Evolutionary conservation across 148 eudicot species (phyloP), one percentile per base, ranked within the genome.

Genomic region (Silene conica): DNA sequence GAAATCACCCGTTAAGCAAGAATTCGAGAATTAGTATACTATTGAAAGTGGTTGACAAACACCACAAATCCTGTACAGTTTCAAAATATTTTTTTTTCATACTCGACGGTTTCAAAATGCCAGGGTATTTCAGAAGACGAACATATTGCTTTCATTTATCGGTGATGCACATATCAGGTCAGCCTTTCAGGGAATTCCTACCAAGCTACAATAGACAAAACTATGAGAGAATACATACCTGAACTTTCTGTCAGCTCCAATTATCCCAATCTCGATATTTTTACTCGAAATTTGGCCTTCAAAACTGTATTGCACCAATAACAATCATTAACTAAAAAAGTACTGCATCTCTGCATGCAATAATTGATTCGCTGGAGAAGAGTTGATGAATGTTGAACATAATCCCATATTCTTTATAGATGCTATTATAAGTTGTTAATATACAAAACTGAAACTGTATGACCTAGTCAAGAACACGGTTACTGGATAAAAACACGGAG

Each of bases 251-350:
- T 93, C 94, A 64, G 76, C 55, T 20, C 94, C 92, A 71, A 91
- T 93, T 3, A 93, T 87, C 67, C 97, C 98, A 81, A 93, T 93
- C 86, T 93, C 98, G 28, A 93, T 93, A 71, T 93, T 93, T 78
- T 93, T 93, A 52, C 87, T 85, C 5, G 92, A 87, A 67, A 93
- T 90, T 78, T 93, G 94, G 76, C 98, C 97, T 86, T 93, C 98
- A 79, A 93, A 93, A 71, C 98, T 89, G 83, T 34, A 50, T 58
- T 54, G 15, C 57, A 71, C 22, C 65, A 69, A 62, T 25, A 64
- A 69, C 11, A 67, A 75, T 41, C 19, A 28, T 28, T 28, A 15
- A 63, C 64, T n/a, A 15, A 41, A 55, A 45, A 67, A 56, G 54
- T 10, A 48, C 54, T 48, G 54, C 54, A 48, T 11, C 28, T 26